Conservation (phyloP, 441 rosid genomes). For the Populus hybrid region DNA sequence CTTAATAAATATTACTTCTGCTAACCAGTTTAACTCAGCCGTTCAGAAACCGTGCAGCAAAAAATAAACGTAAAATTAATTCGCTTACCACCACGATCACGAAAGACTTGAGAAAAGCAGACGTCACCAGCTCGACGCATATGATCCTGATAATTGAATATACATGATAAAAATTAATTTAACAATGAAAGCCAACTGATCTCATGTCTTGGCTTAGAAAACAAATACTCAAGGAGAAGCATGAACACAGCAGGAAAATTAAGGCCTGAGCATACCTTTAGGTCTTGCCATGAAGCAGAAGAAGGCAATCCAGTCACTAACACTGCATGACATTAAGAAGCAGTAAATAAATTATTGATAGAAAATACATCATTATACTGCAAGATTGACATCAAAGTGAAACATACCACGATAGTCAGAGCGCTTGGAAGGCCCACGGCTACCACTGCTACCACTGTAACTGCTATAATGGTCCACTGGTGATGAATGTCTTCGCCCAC, state of each 20-base stretch:
- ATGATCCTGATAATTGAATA: constrained; percentile 63
- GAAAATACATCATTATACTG: background rate
- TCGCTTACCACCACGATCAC: constrained; percentile 71
- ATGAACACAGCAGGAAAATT: too few species aligned
- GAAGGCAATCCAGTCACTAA: constrained; percentile 86
- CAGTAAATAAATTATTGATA: constrained; percentile 6
- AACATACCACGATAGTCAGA: constrained; percentile 87
- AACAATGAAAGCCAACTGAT: background rate
- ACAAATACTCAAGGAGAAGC: background rate
- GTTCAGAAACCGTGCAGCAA: background rate
- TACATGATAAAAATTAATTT: background rate
- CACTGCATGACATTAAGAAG: constrained; percentile 40
- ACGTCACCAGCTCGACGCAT: constrained; percentile 98
- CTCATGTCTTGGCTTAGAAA: background rate
- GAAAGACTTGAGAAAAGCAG: constrained; percentile 90
- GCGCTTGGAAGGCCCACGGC: constrained; percentile 71
- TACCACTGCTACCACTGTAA: constrained; percentile 54
- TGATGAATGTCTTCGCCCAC: constrained; percentile 72
- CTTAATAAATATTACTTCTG: background rate
- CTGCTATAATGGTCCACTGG: constrained; percentile 70
- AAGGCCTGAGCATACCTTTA: constrained; percentile 58
- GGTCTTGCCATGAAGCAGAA: constrained; percentile 99
- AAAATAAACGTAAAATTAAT: background rate
- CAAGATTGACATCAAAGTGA: background rate
- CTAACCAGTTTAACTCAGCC: background rate